Conservation (phyloP, 495 filamentous ascomycete species). For the Penicillium parvum region DNA sequence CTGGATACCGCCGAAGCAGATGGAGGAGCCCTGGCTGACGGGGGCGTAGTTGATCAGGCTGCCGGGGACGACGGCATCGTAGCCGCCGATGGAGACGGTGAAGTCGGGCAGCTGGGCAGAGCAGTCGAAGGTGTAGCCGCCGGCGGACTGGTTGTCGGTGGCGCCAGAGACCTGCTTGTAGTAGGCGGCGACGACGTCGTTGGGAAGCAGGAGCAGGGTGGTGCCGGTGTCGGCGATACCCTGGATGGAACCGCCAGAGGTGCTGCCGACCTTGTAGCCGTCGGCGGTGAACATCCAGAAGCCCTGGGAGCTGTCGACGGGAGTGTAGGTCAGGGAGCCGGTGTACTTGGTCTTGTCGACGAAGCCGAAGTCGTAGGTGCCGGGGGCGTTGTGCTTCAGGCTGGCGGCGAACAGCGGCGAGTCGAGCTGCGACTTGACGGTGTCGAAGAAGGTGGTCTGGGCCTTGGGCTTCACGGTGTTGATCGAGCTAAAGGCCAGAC, state of each 20-base stretch:
- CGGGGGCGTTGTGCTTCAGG: constrained; percentile 59
- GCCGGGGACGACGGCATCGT: constrained; percentile 43
- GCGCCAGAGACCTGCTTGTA: constrained; percentile 55
- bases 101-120: constrained; percentile 56
- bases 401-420: constrained; percentile 64
- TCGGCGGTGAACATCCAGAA: constrained; percentile 68
- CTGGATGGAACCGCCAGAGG: constrained; percentile 22
- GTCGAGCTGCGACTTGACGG: constrained; percentile 54
- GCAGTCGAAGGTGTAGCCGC: constrained; percentile 71
- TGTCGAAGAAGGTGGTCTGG: constrained; percentile 72
- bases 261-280: constrained; percentile 57
- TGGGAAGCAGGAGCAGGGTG: constrained; percentile 62
- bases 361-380: constrained; percentile 71
- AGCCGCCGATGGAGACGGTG: constrained; percentile 49
- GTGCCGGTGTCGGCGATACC: constrained; percentile 62
- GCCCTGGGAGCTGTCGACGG: constrained; percentile 55
- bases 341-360: constrained; percentile 61
- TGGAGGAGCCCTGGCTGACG: constrained; percentile 37
- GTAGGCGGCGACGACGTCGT: constrained; percentile 55
- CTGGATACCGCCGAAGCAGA: constrained; percentile 65
- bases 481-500: constrained; percentile 64
- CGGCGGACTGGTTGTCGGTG: constrained; percentile 39
- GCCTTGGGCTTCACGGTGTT: constrained; percentile 61
- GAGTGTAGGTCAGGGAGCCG: constrained; percentile 56
- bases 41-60: constrained; percentile 42